phyloP scores from a whole-genome alignment of 345 rosid species.

The sweet orange (Citrus sinensis) region DNA sequence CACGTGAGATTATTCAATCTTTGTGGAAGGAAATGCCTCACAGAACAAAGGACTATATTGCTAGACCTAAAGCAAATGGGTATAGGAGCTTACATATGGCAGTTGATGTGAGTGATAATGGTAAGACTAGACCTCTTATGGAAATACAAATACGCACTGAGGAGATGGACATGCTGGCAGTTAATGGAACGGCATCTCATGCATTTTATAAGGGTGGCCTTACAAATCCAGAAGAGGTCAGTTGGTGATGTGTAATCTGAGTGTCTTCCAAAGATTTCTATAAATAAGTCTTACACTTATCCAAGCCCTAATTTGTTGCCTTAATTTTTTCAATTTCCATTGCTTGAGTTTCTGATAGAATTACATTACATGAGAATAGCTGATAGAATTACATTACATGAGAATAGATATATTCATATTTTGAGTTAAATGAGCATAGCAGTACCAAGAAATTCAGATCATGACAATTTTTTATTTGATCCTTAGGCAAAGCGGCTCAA shows the following conservation, averaged over 20 bases:
- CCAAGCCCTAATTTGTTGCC: not conserved
- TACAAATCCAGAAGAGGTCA: constrained; percentile 84
- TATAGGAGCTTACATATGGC: constrained; percentile 94
- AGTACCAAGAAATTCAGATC: not conserved
- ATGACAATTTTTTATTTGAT: not conserved
- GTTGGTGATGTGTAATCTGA: constrained; percentile 26
- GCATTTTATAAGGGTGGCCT: constrained; percentile 85
- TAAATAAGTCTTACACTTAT: not conserved
- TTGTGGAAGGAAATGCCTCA: constrained; percentile 83
- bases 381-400: not conserved
- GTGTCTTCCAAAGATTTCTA: not conserved
- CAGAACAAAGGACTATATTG: constrained; percentile 83
- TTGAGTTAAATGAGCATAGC: not conserved
- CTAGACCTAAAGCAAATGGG: constrained; percentile 76
- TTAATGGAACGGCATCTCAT: constrained; percentile 86
- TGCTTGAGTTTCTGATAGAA: not conserved
- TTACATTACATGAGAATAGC: not conserved
- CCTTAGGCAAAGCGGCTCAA: constrained; percentile 74
- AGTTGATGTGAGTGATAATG: constrained; percentile 70
- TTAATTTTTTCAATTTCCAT: not conserved
- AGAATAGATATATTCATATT: not conserved
- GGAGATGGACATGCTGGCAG: constrained; percentile 83
- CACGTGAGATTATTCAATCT: constrained; percentile 53
- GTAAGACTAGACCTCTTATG: constrained; percentile 66
- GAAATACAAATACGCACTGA: constrained; percentile 85